phyloP scores from a whole-genome alignment of 768 basidiomycete genomes.

The Tricholoma saponaceum region DNA sequence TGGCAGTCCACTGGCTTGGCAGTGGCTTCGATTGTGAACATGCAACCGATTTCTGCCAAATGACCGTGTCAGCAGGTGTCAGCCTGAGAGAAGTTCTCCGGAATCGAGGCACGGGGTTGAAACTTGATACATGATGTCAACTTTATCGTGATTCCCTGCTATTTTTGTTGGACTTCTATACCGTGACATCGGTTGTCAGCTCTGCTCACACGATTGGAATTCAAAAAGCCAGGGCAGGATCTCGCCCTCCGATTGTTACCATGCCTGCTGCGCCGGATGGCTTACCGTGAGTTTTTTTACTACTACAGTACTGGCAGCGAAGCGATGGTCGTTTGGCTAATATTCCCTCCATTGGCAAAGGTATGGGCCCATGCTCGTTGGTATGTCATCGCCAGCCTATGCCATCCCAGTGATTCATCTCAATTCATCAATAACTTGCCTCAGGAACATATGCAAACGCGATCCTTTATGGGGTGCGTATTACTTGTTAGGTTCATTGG shows the following conservation, averaged over 20 bases:
- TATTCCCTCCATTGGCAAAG: background rate
- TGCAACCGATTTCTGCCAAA: too few relatives aligned
- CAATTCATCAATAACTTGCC: background rate
- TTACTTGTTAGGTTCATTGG: constrained; percentile 27
- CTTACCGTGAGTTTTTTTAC: background rate
- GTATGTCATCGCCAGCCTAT: background rate
- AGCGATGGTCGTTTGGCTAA: background rate
- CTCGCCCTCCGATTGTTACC: background rate
- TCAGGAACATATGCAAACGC: constrained; percentile 27
- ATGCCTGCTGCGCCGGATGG: background rate
- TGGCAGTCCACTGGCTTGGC: too few relatives aligned
- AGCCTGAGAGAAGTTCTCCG: too few relatives aligned
- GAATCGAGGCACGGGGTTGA: background rate
- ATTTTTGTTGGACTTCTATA: background rate
- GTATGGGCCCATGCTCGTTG: constrained; percentile 1
- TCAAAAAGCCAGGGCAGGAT: background rate
- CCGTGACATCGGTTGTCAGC: background rate
- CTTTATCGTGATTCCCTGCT: background rate
- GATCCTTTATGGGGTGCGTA: too few relatives aligned
- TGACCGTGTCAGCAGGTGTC: too few relatives aligned
- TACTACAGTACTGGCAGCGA: background rate
- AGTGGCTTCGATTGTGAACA: too few relatives aligned
- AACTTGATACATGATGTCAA: background rate
- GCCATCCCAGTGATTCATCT: background rate
- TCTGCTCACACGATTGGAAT: background rate